phyloP scores from a whole-genome alignment of 163 green algal species.

The Coccomyxa subellipsoidea region DNA sequence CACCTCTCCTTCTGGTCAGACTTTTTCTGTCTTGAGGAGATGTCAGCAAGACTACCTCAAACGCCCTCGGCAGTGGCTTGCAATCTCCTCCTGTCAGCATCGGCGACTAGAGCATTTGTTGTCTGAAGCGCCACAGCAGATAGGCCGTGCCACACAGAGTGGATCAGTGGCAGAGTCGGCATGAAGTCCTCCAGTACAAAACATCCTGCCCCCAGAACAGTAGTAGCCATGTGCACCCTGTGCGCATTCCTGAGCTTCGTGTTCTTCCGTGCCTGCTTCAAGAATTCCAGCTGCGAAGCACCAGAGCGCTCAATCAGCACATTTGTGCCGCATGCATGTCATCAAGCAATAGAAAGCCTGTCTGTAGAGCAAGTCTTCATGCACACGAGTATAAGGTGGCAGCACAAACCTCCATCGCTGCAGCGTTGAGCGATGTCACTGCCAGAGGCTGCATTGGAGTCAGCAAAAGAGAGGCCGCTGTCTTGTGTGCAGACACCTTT shows the following conservation, averaged over 20 bases:
- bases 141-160: neutral
- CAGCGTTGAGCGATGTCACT: neutral
- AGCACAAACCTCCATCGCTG: conserved; percentile 10
- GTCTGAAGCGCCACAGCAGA: neutral
- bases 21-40: no score
- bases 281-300: neutral
- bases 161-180: neutral
- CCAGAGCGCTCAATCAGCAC: no score
- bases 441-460: conserved; percentile 13
- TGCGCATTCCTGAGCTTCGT: neutral
- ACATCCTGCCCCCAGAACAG: neutral
- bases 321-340: no score
- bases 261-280: neutral
- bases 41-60: neutral
- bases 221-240: neutral
- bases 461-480: conserved; percentile 12
- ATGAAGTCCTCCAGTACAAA: conserved; percentile 4
- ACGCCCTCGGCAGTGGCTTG: neutral
- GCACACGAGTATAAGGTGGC: no score
- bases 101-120: neutral
- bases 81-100: neutral
- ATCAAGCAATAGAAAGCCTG: no score
- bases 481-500: neutral
- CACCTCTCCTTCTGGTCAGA: no score
- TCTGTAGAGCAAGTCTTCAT: no score